Base-by-base conservation (phyloP, 306 rosid species). In the Sechiopsis laciniata region DNA sequence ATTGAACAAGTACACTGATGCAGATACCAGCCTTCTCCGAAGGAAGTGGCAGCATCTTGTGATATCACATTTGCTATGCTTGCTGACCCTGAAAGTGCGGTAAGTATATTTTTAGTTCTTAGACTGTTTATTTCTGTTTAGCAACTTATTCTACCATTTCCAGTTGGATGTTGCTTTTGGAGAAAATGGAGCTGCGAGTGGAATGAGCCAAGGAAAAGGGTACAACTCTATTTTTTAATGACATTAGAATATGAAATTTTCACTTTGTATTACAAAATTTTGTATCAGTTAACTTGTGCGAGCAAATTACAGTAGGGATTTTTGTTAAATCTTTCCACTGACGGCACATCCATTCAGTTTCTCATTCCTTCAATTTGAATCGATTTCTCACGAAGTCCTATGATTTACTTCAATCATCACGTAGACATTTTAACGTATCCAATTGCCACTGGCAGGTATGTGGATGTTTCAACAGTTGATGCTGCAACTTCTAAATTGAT, bases 41-140 rank as follows among this genome's bases (percentile, higher is more conserved):
- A 79, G 74, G 95, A 91, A 88, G 99, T 94, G 72, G 86, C 95
- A 5, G 96, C 94, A 59, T 89, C 95, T 80, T 94, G 99, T 24
- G 96, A 94, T 75, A 83, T 94, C 84, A 94, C 96, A 45, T 94
- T 94, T 79, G 92, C 99, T 57, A 94, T 94, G 97, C 99, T 94
- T 75, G 97, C 99, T 10, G 97, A 90, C 83, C 99, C 99, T 60
- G 85, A 87, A 70, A 89, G 90, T 85, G 99, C 99, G 55, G 97
- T 94, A 84, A 69, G 97, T 89, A 80, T 80, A 76, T 80, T 79
- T 83, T 62, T 75, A 9, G 7, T 55, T 66, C 16, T 57, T 7
- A 75, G 52, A 19, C 53, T 54, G 75, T 55, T 12, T 52, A 32
- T 73, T 67, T 15, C 55, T 45, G 59, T 75, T 60, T 55, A 57